These are phyloP conservation scores for Ogataea degrootiae DNA, from an alignment of 805 yeast species.

Conservation along the genomic window DNA sequence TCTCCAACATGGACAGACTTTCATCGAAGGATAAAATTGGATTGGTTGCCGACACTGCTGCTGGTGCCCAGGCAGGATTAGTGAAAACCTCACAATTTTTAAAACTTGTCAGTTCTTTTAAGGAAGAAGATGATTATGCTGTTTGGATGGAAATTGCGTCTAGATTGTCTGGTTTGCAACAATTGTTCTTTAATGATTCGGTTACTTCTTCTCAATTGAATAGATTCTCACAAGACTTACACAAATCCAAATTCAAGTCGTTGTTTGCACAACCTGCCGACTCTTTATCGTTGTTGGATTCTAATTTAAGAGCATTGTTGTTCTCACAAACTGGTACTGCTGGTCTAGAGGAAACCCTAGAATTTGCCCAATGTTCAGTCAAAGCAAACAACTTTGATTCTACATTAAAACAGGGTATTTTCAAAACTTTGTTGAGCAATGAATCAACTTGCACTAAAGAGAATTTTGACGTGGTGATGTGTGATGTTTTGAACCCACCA, in stretches of 20 bases:
- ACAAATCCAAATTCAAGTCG: slow-evolving; percentile 27
- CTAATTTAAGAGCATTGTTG: slow-evolving; percentile 33
- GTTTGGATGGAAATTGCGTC: slow-evolving; percentile 54
- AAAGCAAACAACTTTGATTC: slow-evolving; percentile 26
- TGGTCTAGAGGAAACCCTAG: slow-evolving; percentile 34
- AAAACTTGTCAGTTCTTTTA: slow-evolving; percentile 34
- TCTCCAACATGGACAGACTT: slow-evolving; percentile 35
- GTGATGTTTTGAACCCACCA: slow-evolving; percentile 46
- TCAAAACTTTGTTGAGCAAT: slow-evolving; percentile 38
- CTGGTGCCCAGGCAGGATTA: slow-evolving; percentile 45
- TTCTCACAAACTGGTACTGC: slow-evolving; percentile 37
- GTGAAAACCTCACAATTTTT: slow-evolving; percentile 39
- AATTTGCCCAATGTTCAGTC: slow-evolving; percentile 10
- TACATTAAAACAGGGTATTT: slow-evolving; percentile 39
- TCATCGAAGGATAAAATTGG: slow-evolving; percentile 49
- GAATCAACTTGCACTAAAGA: slow-evolving; percentile 28
- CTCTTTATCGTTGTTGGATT: slow-evolving; percentile 21
- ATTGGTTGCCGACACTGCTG: slow-evolving; percentile 46
- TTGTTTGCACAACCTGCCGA: slow-evolving; percentile 13
- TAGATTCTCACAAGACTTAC: slow-evolving; percentile 31
- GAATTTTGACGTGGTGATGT: slow-evolving; percentile 36
- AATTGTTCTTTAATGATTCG: slow-evolving; percentile 34
- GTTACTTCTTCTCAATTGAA: slow-evolving; percentile 25
- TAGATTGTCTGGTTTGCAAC: slow-evolving; percentile 33
- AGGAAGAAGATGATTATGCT: slow-evolving; percentile 35